phyloP scores from a whole-genome alignment of 75 land plant species.

The Cryptomeria japonica region DNA sequence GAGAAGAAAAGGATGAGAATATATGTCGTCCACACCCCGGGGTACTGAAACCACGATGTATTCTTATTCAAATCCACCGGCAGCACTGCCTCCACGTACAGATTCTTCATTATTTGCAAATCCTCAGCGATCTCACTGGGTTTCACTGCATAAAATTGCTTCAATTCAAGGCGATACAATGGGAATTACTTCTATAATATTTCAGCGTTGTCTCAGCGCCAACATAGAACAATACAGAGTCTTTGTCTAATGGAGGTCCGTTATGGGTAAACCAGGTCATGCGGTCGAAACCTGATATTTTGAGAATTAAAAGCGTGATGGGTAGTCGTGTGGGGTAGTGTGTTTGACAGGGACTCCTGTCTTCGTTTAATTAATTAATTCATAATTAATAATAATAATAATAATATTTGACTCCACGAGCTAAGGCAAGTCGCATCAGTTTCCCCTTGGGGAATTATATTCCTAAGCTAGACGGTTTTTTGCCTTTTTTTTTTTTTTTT shows the following conservation, averaged over 20 bases:
- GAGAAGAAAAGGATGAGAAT: slow-evolving; percentile 45
- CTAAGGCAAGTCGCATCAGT: too few species aligned
- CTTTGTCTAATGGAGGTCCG: background rate
- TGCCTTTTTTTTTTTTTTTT: too few species aligned
- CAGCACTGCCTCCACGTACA: slow-evolving; percentile 47
- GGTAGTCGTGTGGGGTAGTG: background rate
- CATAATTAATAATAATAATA: too few species aligned
- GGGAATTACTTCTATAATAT: background rate
- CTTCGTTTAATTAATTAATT: too few species aligned
- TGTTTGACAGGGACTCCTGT: background rate
- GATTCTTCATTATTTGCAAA: background rate
- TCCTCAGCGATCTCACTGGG: background rate
- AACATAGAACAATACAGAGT: background rate
- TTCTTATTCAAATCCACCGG: slow-evolving; percentile 55
- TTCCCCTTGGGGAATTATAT: too few species aligned
- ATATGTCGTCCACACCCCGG: slow-evolving; percentile 54
- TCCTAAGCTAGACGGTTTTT: too few species aligned
- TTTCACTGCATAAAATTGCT: background rate
- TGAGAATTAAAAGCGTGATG: background rate
- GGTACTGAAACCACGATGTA: slow-evolving; percentile 48
- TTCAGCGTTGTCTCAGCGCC: background rate
- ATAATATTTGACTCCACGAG: too few species aligned
- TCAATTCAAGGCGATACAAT: background rate
- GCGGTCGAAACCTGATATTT: background rate
- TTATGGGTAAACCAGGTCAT: background rate